Evolutionary conservation across 2,329 filamentous ascomycete genomes (phyloP).

Genomic region (Hirsutella minnesotensis): DNA sequence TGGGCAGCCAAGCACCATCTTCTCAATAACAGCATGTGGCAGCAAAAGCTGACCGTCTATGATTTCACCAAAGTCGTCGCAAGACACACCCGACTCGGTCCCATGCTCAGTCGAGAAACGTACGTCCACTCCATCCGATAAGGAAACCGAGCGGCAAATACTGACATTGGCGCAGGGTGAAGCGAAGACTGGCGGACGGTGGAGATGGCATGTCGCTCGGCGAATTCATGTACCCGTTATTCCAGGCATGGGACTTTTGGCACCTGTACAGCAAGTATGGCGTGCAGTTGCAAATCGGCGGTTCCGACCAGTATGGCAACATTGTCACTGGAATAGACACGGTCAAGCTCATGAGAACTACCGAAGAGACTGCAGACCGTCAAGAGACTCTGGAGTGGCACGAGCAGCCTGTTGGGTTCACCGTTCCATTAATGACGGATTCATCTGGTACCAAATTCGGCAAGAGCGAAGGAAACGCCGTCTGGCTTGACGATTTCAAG

Average conservation of each 20-base stretch:
- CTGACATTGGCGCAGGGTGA: slow-evolving; percentile 39
- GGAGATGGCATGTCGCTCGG: slow-evolving; percentile 89
- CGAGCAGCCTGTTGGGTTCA: slow-evolving; percentile 68
- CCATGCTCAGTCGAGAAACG: slow-evolving; percentile 84
- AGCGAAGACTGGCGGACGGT: slow-evolving; percentile 60
- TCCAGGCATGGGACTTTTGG: slow-evolving; percentile 98
- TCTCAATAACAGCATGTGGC: slow-evolving; percentile 77
- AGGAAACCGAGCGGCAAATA: not conserved
- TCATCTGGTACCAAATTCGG: slow-evolving; percentile 82
- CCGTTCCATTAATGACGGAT: slow-evolving; percentile 80
- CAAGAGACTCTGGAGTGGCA: slow-evolving; percentile 28
- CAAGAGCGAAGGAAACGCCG: slow-evolving; percentile 84
- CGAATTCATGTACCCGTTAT: slow-evolving; percentile 84
- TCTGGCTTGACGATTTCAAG: slow-evolving; percentile 80
- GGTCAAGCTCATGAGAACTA: slow-evolving; percentile 60
- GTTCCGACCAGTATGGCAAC: slow-evolving; percentile 93
- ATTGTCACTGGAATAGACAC: slow-evolving; percentile 83
- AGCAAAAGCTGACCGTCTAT: slow-evolving; percentile 57
- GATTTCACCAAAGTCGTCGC: slow-evolving; percentile 70
- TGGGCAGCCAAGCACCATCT: slow-evolving; percentile 57
- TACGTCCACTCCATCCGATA: slow-evolving; percentile 31
- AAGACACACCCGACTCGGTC: slow-evolving; percentile 61
- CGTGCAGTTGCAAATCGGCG: slow-evolving; percentile 81
- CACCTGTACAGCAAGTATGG: slow-evolving; percentile 57
- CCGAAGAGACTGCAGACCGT: slow-evolving; percentile 32